phyloP scores from a whole-genome alignment of 176 grass and related monocot species.

The Pharus latifolius region DNA sequence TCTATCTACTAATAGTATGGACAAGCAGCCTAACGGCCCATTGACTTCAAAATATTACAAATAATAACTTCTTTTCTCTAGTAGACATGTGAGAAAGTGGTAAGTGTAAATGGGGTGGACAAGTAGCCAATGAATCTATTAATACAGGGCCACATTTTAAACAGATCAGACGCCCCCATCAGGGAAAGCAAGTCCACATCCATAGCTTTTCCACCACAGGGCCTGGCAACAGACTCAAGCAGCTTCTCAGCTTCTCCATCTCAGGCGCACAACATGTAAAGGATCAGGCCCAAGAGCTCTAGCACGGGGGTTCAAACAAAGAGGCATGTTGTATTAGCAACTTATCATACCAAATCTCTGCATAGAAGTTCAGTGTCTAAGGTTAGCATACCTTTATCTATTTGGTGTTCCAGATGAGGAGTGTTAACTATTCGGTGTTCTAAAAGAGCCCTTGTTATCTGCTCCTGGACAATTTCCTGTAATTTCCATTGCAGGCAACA shows the following conservation, averaged over 20 bases:
- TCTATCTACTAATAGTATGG: no score
- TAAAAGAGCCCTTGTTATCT: constrained; percentile 90
- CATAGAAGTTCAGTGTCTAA: background rate
- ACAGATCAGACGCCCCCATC: no score
- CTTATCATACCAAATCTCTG: background rate
- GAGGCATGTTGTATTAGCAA: background rate
- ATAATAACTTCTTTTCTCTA: no score
- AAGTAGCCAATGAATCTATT: no score
- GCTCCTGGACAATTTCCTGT: constrained; percentile 91
- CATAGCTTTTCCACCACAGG: constrained; percentile 56
- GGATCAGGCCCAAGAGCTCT: constrained; percentile 81
- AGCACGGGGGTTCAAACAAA: constrained; percentile 69
- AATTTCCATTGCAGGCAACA: background rate
- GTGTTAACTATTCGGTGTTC: constrained; percentile 88
- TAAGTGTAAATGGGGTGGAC: no score
- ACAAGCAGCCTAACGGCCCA: no score
- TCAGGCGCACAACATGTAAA: constrained; percentile 71
- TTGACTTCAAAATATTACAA: no score
- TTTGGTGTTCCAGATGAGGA: constrained; percentile 92
- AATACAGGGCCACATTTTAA: no score
- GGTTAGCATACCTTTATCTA: constrained; percentile 68
- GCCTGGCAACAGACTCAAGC: constrained; percentile 83
- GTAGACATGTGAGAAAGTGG: no score
- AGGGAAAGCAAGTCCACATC: constrained; percentile 40
- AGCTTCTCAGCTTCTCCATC: constrained; percentile 89